Conservation (phyloP, 306 rosid genomes). For the Rosa persica region DNA sequence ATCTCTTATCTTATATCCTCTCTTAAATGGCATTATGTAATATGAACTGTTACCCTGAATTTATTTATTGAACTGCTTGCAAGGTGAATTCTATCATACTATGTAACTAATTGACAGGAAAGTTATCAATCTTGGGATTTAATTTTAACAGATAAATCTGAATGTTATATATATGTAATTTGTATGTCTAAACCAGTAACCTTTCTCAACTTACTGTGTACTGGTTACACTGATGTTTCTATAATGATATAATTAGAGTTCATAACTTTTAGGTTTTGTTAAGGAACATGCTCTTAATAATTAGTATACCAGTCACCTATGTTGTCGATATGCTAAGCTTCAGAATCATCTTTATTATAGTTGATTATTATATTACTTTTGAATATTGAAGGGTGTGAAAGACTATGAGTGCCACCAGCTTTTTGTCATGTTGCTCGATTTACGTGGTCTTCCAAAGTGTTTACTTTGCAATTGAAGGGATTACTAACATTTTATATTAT, state of each 20-base stretch:
- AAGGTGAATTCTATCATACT: not conserved
- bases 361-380: conserved; percentile 3
- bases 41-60: not conserved
- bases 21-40: not conserved
- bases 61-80: not conserved
- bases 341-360: not conserved
- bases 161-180: conserved; percentile 6
- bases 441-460: not conserved
- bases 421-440: not conserved
- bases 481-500: too few relatives aligned
- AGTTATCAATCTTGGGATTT: not conserved
- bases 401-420: not conserved
- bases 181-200: not conserved
- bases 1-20: not conserved
- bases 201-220: not conserved
- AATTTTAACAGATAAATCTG: not conserved
- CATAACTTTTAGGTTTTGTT: conserved; percentile 1
- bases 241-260: not conserved
- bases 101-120: not conserved
- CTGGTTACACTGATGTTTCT: too few relatives aligned
- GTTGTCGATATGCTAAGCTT: not conserved
- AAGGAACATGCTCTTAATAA: not conserved
- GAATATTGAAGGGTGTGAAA: not conserved
- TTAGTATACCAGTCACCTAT: not conserved
- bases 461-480: not conserved